Evolutionary conservation across 768 basidiomycete genomes (phyloP).

Genomic region (Pisolithus marmoratus): DNA sequence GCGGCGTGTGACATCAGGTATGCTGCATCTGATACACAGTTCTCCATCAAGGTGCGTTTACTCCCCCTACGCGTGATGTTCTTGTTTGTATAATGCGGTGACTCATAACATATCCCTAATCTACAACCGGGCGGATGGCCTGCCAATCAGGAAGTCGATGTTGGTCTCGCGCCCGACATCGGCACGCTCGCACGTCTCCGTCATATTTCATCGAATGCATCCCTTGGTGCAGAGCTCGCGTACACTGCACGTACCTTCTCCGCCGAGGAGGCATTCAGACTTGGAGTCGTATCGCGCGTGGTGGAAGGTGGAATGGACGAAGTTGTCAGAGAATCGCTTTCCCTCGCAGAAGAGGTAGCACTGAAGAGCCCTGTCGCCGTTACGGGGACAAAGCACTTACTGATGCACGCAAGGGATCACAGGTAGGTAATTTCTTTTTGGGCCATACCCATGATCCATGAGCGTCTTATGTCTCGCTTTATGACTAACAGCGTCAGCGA

Average conservation of each 20-base stretch:
- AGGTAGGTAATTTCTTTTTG: slow-evolving; percentile 33
- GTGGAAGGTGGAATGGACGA: slow-evolving; percentile 60
- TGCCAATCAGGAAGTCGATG: slow-evolving; percentile 68
- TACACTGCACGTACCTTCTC: slow-evolving; percentile 70
- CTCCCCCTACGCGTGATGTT: not conserved
- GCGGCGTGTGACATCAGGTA: slow-evolving; percentile 74
- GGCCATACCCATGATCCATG: not conserved
- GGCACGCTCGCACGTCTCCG: slow-evolving; percentile 81
- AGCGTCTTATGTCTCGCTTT: not conserved
- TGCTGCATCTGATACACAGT: slow-evolving; percentile 53
- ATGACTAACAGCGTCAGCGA: slow-evolving; percentile 26
- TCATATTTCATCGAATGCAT: slow-evolving; percentile 70
- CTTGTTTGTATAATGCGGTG: too few relatives aligned
- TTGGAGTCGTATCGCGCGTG: slow-evolving; percentile 73
- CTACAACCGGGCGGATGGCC: not conserved
- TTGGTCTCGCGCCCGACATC: slow-evolving; percentile 84
- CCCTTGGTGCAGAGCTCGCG: slow-evolving; percentile 67
- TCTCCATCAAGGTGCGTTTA: slow-evolving; percentile 64
- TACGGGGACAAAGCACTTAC: slow-evolving; percentile 66
- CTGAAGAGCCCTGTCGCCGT: slow-evolving; percentile 78
- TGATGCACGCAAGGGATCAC: slow-evolving; percentile 77
- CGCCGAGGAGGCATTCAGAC: slow-evolving; percentile 54
- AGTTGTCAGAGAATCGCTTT: slow-evolving; percentile 62
- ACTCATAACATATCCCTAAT: not conserved
- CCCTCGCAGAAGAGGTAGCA: slow-evolving; percentile 61